Conservation (phyloP, 768 basidiomycete genomes). For the Boletus reticuloceps region DNA sequence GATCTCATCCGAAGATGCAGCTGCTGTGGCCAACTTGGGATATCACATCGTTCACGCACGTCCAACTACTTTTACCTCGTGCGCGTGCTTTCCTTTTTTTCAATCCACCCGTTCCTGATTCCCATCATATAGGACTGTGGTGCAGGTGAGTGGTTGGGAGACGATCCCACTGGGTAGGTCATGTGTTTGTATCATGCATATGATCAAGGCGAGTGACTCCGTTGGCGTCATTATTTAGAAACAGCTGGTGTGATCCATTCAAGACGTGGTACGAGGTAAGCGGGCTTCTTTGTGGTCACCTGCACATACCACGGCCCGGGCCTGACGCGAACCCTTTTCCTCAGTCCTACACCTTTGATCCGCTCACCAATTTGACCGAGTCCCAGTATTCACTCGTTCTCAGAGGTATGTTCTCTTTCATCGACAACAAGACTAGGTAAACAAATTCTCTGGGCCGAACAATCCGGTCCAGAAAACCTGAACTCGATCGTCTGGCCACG, state of each 20-base stretch:
- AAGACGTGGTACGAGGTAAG: slow-evolving; percentile 50
- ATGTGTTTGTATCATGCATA: neutral
- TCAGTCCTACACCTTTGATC: slow-evolving; percentile 42
- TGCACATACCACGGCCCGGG: too few species aligned
- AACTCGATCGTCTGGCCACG: slow-evolving; percentile 49
- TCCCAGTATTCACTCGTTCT: slow-evolving; percentile 38
- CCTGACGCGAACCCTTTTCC: too few species aligned
- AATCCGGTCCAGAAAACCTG: slow-evolving; percentile 41
- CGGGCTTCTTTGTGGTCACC: neutral
- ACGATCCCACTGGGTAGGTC: slow-evolving; percentile 30
- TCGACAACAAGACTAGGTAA: slow-evolving; percentile 24
- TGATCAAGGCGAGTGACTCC: neutral
- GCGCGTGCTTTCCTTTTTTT: neutral
- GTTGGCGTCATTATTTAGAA: slow-evolving; percentile 19
- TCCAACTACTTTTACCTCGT: slow-evolving; percentile 55
- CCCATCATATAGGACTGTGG: slow-evolving; percentile 40
- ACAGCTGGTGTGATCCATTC: slow-evolving; percentile 51
- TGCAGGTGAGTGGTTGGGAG: slow-evolving; percentile 45
- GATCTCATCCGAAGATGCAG: slow-evolving; percentile 43
- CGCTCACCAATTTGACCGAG: slow-evolving; percentile 40
- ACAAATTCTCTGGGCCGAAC: slow-evolving; percentile 46
- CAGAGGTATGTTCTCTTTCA: slow-evolving; percentile 21
- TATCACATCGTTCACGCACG: slow-evolving; percentile 46
- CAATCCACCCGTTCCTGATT: neutral
- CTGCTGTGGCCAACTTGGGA: slow-evolving; percentile 37